phyloP scores from a whole-genome alignment of 192 early-diverging fungal genomes.

The Backusella mclennaniae region DNA sequence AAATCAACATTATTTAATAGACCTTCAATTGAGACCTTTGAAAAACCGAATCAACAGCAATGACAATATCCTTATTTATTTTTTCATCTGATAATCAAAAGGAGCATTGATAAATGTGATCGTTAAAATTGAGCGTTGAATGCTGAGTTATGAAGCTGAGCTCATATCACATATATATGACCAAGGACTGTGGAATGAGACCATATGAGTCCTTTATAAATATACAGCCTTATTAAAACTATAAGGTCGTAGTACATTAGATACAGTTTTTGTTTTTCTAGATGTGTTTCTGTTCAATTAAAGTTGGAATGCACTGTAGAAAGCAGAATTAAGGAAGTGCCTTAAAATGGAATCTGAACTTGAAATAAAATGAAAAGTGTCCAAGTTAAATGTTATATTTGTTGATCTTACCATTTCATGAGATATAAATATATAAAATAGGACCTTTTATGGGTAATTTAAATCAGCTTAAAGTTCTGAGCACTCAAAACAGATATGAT shows the following conservation, averaged over 20 bases:
- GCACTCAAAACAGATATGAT: background rate
- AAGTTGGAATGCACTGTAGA: background rate
- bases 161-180: too few relatives aligned
- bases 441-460: background rate
- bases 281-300: background rate
- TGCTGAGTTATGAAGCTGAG: too few relatives aligned
- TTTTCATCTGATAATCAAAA: too few relatives aligned
- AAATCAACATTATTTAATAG: too few relatives aligned
- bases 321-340: background rate
- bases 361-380: background rate
- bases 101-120: too few relatives aligned
- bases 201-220: too few relatives aligned
- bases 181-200: too few relatives aligned
- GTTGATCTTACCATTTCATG: background rate
- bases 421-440: background rate
- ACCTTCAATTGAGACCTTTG: too few relatives aligned
- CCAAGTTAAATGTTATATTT: background rate
- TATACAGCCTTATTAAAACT: background rate
- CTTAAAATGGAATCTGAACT: background rate
- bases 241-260: background rate
- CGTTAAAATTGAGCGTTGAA: too few relatives aligned
- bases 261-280: background rate
- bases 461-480: background rate
- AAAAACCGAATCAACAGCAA: too few relatives aligned
- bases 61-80: too few relatives aligned